Percentiles rank a stretch among this genome's conserved stretches.
phyloP scores from a whole-genome alignment of 2,329 filamentous ascomycete species.

The Colletotrichum horii region DNA sequence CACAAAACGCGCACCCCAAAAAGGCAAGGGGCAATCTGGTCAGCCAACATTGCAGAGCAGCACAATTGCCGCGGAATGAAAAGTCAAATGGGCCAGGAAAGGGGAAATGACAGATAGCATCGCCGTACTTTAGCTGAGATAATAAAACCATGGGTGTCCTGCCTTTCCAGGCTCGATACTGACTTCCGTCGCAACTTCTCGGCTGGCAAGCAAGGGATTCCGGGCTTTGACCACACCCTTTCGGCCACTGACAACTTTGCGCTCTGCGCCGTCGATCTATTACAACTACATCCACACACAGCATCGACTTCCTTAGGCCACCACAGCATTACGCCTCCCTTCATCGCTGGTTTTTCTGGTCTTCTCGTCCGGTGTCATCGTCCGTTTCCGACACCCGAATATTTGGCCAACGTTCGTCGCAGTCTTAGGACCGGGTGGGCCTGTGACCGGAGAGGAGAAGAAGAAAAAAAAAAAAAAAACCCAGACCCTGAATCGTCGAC shows the following conservation, averaged over 20 bases:
- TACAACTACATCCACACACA: neutral
- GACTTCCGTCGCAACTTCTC: neutral
- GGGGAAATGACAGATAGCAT: neutral
- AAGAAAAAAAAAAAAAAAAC: neutral
- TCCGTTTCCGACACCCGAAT: neutral
- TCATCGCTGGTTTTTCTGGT: neutral
- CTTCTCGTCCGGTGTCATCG: neutral
- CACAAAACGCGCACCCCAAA: slow-evolving; percentile 20
- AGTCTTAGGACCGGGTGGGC: neutral
- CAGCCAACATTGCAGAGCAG: slow-evolving; percentile 10
- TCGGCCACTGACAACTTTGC: neutral
- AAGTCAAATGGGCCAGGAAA: neutral
- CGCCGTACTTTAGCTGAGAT: neutral
- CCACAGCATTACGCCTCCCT: neutral
- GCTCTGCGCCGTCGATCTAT: neutral
- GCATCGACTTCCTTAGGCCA: neutral
- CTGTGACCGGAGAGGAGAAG: neutral
- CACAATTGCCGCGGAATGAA: slow-evolving; percentile 15
- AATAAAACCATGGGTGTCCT: neutral
- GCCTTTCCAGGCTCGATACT: neutral
- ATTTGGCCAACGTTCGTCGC: neutral
- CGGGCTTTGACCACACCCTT: neutral
- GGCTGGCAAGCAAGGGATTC: neutral
- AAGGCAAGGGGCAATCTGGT: slow-evolving; percentile 7
- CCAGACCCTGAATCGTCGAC: neutral